A percentile compares a stretch with the other conserved stretches of the same genome.
Conservation (phyloP, 495 filamentous ascomycete species). For the Neurospora sp. region DNA sequence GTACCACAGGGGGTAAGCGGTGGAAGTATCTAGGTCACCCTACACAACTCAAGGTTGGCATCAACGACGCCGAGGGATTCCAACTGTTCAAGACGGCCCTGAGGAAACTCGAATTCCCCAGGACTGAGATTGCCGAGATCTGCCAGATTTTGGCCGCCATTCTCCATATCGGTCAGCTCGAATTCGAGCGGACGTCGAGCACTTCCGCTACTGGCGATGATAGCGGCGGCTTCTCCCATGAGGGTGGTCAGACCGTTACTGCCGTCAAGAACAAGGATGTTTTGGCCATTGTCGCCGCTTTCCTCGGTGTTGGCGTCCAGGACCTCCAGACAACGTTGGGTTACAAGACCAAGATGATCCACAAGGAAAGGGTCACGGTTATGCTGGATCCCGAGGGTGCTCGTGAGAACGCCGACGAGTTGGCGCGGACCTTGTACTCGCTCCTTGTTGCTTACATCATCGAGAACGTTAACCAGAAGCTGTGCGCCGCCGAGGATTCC, state of each 20-base stretch:
- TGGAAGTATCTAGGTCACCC: constrained; percentile 97
- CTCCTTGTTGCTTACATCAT: constrained; percentile 88
- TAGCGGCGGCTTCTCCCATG: constrained; percentile 91
- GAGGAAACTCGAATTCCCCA: constrained; percentile 85
- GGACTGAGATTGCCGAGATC: constrained; percentile 88
- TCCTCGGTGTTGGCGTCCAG: constrained; percentile 69
- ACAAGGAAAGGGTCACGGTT: constrained; percentile 89
- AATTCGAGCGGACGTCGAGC: constrained; percentile 70
- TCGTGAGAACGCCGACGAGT: constrained; percentile 81
- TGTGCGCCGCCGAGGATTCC: constrained; percentile 79
- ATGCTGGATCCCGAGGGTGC: constrained; percentile 93
- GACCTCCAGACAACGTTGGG: constrained; percentile 82
- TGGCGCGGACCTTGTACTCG: constrained; percentile 90
- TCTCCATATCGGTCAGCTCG: constrained; percentile 89
- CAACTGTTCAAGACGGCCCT: constrained; percentile 95
- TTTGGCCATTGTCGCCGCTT: constrained; percentile 74
- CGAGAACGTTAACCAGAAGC: constrained; percentile 80
- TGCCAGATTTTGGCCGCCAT: constrained; percentile 89
- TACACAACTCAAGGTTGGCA: constrained; percentile 89
- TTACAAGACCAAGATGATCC: constrained; percentile 91
- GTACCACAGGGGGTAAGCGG: constrained; percentile 51
- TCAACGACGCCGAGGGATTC: constrained; percentile 92
- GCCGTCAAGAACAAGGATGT: constrained; percentile 90
- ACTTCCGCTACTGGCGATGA: constrained; percentile 76
- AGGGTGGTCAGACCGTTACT: constrained; percentile 78